phyloP scores from a whole-genome alignment of 495 filamentous ascomycete species.

The Aspergillus egyptiacus region DNA sequence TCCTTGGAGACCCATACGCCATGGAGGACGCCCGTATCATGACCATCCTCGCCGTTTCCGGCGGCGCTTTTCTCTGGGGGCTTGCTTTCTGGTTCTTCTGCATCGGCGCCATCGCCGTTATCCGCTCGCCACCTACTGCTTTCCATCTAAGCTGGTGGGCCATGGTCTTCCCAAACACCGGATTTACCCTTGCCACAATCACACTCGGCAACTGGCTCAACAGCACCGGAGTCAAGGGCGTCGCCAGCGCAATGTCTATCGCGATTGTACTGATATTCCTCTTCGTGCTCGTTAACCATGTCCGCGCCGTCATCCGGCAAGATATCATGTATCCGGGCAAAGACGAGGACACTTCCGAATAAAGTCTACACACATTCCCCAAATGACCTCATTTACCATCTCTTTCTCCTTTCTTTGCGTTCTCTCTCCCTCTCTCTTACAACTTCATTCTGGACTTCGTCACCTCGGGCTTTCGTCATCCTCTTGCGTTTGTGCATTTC shows the following conservation, averaged over 20 bases:
- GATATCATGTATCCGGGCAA: conserved; percentile 59
- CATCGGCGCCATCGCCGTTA: conserved; percentile 48
- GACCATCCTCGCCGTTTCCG: conserved; percentile 42
- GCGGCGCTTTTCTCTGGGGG: conserved; percentile 62
- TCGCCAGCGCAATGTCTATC: conserved; percentile 41
- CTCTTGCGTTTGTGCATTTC: background rate
- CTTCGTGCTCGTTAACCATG: conserved; percentile 49
- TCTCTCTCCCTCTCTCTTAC: background rate
- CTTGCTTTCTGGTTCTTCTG: conserved; percentile 69
- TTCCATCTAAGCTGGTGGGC: conserved; percentile 48
- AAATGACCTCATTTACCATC: background rate
- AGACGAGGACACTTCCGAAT: conserved; percentile 52
- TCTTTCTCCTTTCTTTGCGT: background rate
- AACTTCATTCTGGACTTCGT: background rate
- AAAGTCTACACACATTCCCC: background rate
- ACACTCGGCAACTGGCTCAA: conserved; percentile 36
- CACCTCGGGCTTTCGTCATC: background rate
- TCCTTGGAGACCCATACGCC: conserved; percentile 26
- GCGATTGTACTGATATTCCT: conserved; percentile 51
- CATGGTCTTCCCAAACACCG: conserved; percentile 47
- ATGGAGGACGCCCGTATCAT: conserved; percentile 35
- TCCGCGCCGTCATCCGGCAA: conserved; percentile 45
- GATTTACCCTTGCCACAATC: conserved; percentile 44
- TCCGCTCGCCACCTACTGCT: conserved; percentile 45
- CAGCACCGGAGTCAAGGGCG: conserved; percentile 35